A percentile compares a stretch with the other conserved stretches of the same genome.
Evolutionary conservation across 106 monocot species (phyloP).

Genomic region (Phalaenopsis equestris): DNA sequence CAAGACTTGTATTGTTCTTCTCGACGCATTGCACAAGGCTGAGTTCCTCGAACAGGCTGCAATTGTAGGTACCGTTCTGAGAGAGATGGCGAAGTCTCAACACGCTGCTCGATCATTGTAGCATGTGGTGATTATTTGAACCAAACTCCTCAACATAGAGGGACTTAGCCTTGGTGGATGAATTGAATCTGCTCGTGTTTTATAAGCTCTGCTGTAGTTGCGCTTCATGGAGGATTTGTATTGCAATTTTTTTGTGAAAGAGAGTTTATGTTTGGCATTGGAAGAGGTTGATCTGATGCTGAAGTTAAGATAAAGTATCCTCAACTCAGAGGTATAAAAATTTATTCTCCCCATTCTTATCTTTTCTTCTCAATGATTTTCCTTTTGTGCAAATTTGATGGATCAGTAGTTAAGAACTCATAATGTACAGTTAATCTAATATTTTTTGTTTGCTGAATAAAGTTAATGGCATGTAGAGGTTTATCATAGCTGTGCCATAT

Average conservation of each 20-base stretch:
- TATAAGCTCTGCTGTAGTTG: background rate
- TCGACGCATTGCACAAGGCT: slow-evolving; percentile 82
- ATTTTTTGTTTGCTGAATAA: background rate
- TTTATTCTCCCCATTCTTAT: background rate
- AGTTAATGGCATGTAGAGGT: background rate
- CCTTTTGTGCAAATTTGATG: background rate
- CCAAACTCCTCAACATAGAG: background rate
- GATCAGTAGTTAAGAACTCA: background rate
- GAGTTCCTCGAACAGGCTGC: slow-evolving; percentile 91
- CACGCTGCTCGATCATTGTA: slow-evolving; percentile 61
- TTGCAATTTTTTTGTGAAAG: background rate
- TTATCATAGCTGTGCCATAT: background rate
- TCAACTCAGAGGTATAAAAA: background rate
- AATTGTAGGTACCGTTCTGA: slow-evolving; percentile 85
- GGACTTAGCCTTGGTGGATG: background rate
- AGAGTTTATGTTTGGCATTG: background rate
- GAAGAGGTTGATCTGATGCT: background rate
- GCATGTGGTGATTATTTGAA: background rate
- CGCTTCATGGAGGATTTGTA: background rate
- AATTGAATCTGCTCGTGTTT: background rate
- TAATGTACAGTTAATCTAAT: background rate
- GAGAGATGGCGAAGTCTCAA: slow-evolving; percentile 96
- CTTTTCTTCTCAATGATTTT: background rate
- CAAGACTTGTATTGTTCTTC: slow-evolving; percentile 79
- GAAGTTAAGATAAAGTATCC: background rate